Percentiles rank a stretch among this genome's conserved stretches.
phyloP scores from a whole-genome alignment of 2,329 filamentous ascomycete genomes.

The Passalora sequoiae region DNA sequence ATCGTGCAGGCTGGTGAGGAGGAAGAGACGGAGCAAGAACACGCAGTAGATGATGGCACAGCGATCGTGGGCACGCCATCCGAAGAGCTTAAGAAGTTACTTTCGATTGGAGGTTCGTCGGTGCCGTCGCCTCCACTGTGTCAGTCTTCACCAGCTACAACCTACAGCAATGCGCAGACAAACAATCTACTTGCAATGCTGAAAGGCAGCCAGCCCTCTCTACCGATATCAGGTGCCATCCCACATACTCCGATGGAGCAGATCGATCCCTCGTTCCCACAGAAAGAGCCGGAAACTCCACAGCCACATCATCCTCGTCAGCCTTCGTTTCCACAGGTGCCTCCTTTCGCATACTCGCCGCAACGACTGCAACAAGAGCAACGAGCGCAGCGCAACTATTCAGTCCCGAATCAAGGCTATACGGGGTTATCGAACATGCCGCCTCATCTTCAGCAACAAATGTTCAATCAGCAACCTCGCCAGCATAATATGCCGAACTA shows the following conservation, averaged over 20 bases:
- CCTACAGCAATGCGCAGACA: constrained; percentile 32
- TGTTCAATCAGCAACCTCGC: constrained; percentile 25
- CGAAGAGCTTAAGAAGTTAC: constrained; percentile 48
- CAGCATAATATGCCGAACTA: constrained; percentile 21
- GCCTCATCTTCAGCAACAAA: constrained; percentile 21
- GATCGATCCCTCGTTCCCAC: constrained; percentile 41
- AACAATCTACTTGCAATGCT: constrained; percentile 55
- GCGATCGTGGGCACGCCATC: constrained; percentile 17
- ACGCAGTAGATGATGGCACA: constrained; percentile 13
- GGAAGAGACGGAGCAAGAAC: constrained; percentile 17
- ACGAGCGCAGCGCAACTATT: constrained; percentile 26
- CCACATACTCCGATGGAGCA: constrained; percentile 50
- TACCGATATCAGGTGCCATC: constrained; percentile 9
- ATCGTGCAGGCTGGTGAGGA: constrained; percentile 14
- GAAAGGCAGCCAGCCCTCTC: constrained; percentile 35
- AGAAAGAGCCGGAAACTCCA: constrained; percentile 51
- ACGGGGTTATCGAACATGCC: constrained; percentile 17
- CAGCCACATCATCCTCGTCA: constrained; percentile 45
- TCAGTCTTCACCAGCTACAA: not conserved
- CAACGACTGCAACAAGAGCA: constrained; percentile 33
- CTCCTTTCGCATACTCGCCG: constrained; percentile 45
- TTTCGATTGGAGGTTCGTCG: constrained; percentile 37
- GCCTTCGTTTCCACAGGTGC: constrained; percentile 46
- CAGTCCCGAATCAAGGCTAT: constrained; percentile 12
- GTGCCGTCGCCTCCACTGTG: constrained; percentile 32